Evolutionary conservation across 495 filamentous ascomycete species (phyloP), one percentile per base, ranked within the genome.

Genomic region (Pyronema domesticum): DNA sequence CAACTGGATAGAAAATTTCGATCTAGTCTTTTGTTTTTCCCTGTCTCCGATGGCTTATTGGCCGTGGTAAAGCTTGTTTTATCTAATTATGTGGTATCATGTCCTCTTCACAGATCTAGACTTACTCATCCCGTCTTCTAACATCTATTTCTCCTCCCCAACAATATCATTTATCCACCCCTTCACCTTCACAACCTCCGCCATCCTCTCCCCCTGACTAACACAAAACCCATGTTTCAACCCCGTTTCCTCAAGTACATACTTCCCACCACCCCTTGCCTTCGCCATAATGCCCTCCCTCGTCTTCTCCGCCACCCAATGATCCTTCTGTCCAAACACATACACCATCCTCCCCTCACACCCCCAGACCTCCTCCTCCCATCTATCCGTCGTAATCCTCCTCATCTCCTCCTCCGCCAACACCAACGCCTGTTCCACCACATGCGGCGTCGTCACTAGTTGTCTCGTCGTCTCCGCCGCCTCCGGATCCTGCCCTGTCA

Each of bases 351-450:
- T 42, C 2, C 42, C 52, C 3, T 35, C 43, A 83, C 61, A 74
- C 93, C 81, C 55, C 36, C 89, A 70, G 37, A 95, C 68, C 61
- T 88, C 82, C 50, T 82, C 72, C 35, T 74, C 75, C 89, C 89
- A 95, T 60, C 69, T 73, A 58, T 94, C 86, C 18, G 81, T 71
- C 1, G 76, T 79, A 60, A 96, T 94, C 5, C 68, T 73, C 5
- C 65, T 60, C 77, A 96, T 82, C 68, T 96, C 89, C 57, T 94
- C 77, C 8, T 70, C 71, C 4, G 76, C 82, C 71, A 86, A 75
- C 56, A 76, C 80, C 68, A 94, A 64, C 8, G 81, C 76, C 67
- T 88, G 81, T 70, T 74, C 75, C 3, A 93, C 76, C 0, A 81
- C 82, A 49, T 76, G 73, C 0, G 68, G 68, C 55, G 76, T 80